These are phyloP conservation scores for Pharnaceum exiguum DNA, from an alignment of 148 eudicot species.

Conservation along the genomic window DNA sequence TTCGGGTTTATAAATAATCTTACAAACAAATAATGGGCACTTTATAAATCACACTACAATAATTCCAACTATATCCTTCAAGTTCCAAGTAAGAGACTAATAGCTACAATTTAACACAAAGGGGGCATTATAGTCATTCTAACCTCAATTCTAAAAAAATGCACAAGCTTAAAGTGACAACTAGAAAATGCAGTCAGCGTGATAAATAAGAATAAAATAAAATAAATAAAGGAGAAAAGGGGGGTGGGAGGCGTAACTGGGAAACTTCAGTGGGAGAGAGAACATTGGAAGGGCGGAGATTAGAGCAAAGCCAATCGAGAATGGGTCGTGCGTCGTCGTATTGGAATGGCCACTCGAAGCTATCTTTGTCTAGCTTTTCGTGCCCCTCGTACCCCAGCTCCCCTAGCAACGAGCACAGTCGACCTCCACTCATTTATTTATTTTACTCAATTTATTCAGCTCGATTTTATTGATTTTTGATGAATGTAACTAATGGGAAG, in stretches of 20 bases:
- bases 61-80: neutral
- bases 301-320: constrained; percentile 90
- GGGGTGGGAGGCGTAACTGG: constrained; percentile 45
- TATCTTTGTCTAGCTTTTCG: constrained; percentile 70
- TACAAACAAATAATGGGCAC: neutral
- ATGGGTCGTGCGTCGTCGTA: constrained; percentile 91
- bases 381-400: constrained; percentile 78
- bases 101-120: too few species aligned
- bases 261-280: constrained; percentile 77
- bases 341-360: constrained; percentile 98
- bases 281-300: constrained; percentile 89
- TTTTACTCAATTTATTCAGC: neutral
- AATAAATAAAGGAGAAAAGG: constrained; percentile 7
- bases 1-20: too few species aligned
- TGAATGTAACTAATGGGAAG: too few species aligned
- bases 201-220: neutral
- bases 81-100: neutral
- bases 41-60: too few species aligned
- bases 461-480: too few species aligned
- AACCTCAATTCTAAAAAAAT: too few species aligned
- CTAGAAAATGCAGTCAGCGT: too few species aligned
- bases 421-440: constrained; percentile 62
- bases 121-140: too few species aligned
- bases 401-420: constrained; percentile 53
- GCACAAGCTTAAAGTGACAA: too few species aligned